phyloP scores from a whole-genome alignment of 2,329 filamentous ascomycete genomes.

The Fusarium miscanthi region DNA sequence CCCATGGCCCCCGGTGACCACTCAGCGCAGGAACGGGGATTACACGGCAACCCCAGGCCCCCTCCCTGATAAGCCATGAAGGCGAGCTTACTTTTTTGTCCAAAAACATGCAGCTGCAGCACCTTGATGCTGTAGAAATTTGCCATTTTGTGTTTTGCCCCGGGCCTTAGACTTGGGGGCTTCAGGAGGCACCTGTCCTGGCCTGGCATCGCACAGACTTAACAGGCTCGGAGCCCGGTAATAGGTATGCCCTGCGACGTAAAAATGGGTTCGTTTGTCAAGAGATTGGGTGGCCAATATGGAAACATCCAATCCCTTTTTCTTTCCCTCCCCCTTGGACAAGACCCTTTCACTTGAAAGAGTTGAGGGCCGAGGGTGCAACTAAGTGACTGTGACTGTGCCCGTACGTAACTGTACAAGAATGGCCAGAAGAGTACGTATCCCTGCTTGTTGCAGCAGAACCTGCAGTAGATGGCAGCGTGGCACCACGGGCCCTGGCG shows the following conservation, averaged over 20 bases:
- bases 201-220: conserved; percentile 34
- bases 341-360: conserved; percentile 17
- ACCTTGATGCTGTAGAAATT: conserved; percentile 24
- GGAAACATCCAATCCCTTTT: conserved; percentile 7
- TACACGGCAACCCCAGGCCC: conserved; percentile 21
- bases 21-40: conserved; percentile 22
- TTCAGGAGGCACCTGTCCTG: not conserved
- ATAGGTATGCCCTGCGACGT: conserved; percentile 11
- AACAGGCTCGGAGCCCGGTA: not conserved
- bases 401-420: conserved; percentile 17
- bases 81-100: conserved; percentile 28
- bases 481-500: conserved; percentile 24
- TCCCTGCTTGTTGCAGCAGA: conserved; percentile 31
- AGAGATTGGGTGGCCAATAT: conserved; percentile 13
- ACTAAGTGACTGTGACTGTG: not conserved
- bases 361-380: conserved; percentile 4
- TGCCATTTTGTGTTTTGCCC: not conserved
- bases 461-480: conserved; percentile 37
- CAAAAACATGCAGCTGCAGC: conserved; percentile 43
- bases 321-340: not conserved
- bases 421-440: conserved; percentile 8
- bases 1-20: conserved; percentile 24
- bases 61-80: conserved; percentile 22
- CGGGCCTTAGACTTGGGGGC: not conserved
- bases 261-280: conserved; percentile 31